Conservation (phyloP, 2,329 filamentous ascomycete genomes). For the Metarhizium robertsii region DNA sequence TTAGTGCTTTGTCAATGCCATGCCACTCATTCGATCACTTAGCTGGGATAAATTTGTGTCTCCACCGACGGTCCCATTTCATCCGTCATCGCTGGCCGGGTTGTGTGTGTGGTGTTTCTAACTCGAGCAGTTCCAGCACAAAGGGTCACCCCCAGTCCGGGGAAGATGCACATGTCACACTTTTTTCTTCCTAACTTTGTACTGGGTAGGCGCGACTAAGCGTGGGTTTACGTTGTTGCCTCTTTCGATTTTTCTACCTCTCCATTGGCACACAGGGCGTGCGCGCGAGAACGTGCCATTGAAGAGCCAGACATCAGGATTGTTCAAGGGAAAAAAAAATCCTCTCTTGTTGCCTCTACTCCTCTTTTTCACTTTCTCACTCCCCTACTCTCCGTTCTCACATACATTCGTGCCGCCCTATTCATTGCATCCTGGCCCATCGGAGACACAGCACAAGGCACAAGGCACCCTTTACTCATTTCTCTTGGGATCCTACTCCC, state of each 20-base stretch:
- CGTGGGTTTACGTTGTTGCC: not conserved
- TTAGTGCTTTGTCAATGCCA: conserved; percentile 1
- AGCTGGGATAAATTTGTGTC: conserved; percentile 1
- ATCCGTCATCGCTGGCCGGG: conserved; percentile 4
- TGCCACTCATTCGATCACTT: not conserved
- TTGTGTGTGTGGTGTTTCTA: not conserved
- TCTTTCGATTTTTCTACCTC: conserved; percentile 4
- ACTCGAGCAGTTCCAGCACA: conserved; percentile 1
- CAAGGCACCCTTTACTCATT: conserved; percentile 1
- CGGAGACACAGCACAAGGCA: not conserved
- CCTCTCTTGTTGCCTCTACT: conserved; percentile 2
- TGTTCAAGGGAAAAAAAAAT: not conserved
- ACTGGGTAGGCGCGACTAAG: conserved; percentile 3
- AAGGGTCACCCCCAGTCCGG: conserved; percentile 4
- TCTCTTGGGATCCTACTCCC: not conserved
- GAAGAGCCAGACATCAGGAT: not conserved
- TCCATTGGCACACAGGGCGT: conserved; percentile 6
- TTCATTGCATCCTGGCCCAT: not conserved
- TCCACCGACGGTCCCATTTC: conserved; percentile 3
- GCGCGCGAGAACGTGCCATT: not conserved
- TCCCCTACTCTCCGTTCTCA: not conserved
- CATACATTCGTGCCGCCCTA: not conserved
- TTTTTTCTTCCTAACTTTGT: not conserved
- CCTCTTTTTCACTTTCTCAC: conserved; percentile 3
- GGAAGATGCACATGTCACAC: conserved; percentile 9